Conservation (phyloP, 495 filamentous ascomycete genomes). For the Friedmanniomyces simplex region DNA sequence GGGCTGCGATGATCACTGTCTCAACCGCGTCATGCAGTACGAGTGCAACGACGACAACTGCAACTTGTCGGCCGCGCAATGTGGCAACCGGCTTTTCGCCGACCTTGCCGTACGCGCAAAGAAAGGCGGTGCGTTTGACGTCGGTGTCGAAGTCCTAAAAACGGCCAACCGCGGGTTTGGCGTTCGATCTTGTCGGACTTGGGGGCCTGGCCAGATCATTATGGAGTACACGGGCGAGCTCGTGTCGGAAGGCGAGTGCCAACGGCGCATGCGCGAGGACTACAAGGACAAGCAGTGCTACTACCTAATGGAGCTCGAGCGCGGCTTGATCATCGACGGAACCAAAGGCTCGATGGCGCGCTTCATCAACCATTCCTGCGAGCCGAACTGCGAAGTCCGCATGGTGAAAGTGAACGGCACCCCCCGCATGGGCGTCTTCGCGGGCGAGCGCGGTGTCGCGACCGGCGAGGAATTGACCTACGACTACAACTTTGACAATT, state of each 20-base stretch:
- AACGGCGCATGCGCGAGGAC: constrained; percentile 78
- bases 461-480: constrained; percentile 97
- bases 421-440: constrained; percentile 94
- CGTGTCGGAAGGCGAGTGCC: constrained; percentile 85
- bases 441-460: constrained; percentile 76
- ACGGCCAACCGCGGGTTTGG: constrained; percentile 83
- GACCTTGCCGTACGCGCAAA: constrained; percentile 39
- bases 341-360: constrained; percentile 90
- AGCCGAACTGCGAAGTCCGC: constrained; percentile 94
- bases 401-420: constrained; percentile 95
- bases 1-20: constrained; percentile 80
- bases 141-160: constrained; percentile 90
- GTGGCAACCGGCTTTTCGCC: constrained; percentile 80
- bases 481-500: constrained; percentile 91
- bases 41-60: constrained; percentile 92
- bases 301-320: constrained; percentile 95
- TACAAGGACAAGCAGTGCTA: constrained; percentile 95
- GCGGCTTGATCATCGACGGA: constrained; percentile 97
- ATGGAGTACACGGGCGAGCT: constrained; percentile 98
- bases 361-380: constrained; percentile 96
- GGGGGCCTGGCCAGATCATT: constrained; percentile 85
- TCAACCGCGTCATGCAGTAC: constrained; percentile 93
- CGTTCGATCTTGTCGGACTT: constrained; percentile 78
- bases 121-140: constrained; percentile 62
- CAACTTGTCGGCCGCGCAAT: constrained; percentile 54